Percentiles rank a stretch among this genome's conserved stretches.
phyloP scores from a whole-genome alignment of 441 rosid genomes.

The Rhodomyrtus psidioides region DNA sequence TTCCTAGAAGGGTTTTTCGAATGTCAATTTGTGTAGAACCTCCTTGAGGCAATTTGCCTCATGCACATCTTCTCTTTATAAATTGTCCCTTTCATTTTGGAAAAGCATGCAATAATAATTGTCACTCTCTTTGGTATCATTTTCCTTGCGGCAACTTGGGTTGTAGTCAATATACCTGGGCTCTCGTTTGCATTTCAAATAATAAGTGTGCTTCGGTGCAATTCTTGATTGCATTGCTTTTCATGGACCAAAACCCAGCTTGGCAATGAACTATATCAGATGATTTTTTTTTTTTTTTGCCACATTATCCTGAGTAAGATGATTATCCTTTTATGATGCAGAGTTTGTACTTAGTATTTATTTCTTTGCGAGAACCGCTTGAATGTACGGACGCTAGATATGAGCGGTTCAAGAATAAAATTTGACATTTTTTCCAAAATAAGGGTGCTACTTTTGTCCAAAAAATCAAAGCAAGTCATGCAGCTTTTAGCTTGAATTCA shows the following conservation, averaged over 20 bases:
- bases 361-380: not conserved
- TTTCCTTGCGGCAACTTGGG: not conserved
- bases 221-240: not conserved
- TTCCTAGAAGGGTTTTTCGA: not conserved
- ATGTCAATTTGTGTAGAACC: not conserved
- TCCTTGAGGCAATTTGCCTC: not conserved
- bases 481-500: not conserved
- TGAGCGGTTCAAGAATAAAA: not conserved
- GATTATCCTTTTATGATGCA: not conserved
- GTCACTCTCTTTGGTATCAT: not conserved
- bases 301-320: not conserved
- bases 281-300: not conserved
- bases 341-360: not conserved
- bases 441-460: too few species aligned
- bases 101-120: not conserved
- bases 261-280: not conserved
- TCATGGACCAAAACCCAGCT: too few species aligned
- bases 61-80: not conserved
- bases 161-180: not conserved
- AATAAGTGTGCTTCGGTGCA: not conserved
- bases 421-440: not conserved
- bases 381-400: not conserved
- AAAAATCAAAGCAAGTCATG: not conserved
- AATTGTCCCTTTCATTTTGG: not conserved
- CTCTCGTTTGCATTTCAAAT: not conserved